Evolutionary conservation across 106 monocot species (phyloP).

Genomic region (Xerophyta viscosa): DNA sequence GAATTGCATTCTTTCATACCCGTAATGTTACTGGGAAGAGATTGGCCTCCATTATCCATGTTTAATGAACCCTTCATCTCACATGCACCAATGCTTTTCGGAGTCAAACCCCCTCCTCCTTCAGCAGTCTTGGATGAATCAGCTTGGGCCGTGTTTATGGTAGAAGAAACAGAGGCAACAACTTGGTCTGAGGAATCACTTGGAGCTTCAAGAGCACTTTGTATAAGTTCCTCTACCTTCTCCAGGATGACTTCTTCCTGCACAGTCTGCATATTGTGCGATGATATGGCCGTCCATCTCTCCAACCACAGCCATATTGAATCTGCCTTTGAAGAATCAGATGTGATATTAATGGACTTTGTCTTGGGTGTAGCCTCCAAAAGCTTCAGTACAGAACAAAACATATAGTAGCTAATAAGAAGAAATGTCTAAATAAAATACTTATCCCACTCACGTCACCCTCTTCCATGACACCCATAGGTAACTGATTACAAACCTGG

Average conservation of each 20-base stretch:
- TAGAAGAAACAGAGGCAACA: slow-evolving; percentile 5
- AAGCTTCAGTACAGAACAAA: slow-evolving; percentile 26
- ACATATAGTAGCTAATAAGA: too few species aligned
- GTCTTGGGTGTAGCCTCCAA: slow-evolving; percentile 47
- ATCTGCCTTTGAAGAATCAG: slow-evolving; percentile 56
- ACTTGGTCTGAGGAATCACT: neutral
- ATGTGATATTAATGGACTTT: slow-evolving; percentile 51
- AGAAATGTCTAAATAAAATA: too few species aligned
- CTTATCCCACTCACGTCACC: too few species aligned
- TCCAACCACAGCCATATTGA: slow-evolving; percentile 87
- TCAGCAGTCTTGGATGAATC: slow-evolving; percentile 8
- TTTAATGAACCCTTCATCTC: slow-evolving; percentile 17
- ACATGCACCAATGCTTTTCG: slow-evolving; percentile 5
- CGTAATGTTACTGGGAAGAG: slow-evolving; percentile 6
- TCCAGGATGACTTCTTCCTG: slow-evolving; percentile 3
- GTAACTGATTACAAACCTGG: slow-evolving; percentile 41
- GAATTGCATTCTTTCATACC: neutral
- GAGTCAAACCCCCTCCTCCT: slow-evolving; percentile 1
- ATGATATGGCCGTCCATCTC: slow-evolving; percentile 67
- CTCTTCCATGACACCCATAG: too few species aligned
- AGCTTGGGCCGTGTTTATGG: neutral
- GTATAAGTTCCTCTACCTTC: slow-evolving; percentile 7
- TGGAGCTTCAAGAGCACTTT: slow-evolving; percentile 2
- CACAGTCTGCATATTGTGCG: slow-evolving; percentile 18
- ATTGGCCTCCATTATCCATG: slow-evolving; percentile 16